Evolutionary conservation across 371 early-diverging fungal genomes (phyloP).

Genomic region (Rhizopus sp.): DNA sequence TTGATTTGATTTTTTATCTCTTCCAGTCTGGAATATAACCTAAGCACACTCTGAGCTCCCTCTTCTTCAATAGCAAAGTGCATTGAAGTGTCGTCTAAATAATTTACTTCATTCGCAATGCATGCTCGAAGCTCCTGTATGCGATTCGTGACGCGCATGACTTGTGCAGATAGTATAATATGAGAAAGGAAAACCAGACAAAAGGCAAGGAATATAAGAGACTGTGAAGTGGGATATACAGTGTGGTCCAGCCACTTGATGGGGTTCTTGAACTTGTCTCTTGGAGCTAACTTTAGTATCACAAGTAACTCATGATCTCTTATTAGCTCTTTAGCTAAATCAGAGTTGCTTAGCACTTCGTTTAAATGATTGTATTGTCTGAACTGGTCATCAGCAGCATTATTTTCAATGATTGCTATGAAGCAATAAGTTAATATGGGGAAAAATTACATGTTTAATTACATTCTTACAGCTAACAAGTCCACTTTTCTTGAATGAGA

Average conservation of each 20-base stretch:
- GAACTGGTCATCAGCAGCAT: slow-evolving; percentile 24
- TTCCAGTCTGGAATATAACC: too few species aligned
- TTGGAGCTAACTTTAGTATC: neutral
- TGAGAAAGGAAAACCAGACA: too few species aligned
- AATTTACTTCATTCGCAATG: too few species aligned
- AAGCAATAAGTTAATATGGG: neutral
- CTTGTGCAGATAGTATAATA: too few species aligned
- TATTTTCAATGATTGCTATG: slow-evolving; percentile 32
- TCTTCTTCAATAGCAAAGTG: too few species aligned
- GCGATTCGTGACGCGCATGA: too few species aligned
- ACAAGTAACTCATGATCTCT: slow-evolving; percentile 9
- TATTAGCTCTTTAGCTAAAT: slow-evolving; percentile 12
- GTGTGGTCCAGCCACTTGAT: neutral
- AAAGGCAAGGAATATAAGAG: too few species aligned
- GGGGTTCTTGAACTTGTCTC: neutral
- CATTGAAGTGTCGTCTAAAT: too few species aligned
- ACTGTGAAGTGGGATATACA: neutral
- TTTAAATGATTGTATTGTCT: slow-evolving; percentile 18
- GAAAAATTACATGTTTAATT: slow-evolving; percentile 1
- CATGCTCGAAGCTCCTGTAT: too few species aligned
- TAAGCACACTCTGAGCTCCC: too few species aligned
- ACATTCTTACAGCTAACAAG: slow-evolving; percentile 60
- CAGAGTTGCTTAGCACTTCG: slow-evolving; percentile 15
- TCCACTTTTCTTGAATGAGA: slow-evolving; percentile 66
- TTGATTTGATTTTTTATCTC: too few species aligned